Evolutionary conservation across 305 asterid species (phyloP).

Genomic region (Fraxinus dipetala): DNA sequence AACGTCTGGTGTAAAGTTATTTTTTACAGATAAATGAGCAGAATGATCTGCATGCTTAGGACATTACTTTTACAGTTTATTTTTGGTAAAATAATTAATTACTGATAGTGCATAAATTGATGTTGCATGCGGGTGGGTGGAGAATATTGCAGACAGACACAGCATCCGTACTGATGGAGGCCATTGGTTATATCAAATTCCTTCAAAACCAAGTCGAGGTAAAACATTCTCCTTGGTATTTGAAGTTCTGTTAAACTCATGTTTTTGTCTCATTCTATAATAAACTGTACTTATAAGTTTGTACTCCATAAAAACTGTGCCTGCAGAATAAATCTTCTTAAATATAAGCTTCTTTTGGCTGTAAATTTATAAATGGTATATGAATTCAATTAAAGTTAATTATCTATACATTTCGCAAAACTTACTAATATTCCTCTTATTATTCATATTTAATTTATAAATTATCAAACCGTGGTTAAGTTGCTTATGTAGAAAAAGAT

Average conservation of each 20-base stretch:
- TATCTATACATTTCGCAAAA: too few species aligned
- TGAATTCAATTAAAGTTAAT: too few species aligned
- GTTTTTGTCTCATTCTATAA: background rate
- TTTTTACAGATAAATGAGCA: constrained; percentile 21
- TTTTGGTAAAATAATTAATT: background rate
- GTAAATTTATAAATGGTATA: too few species aligned
- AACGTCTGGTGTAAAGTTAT: background rate
- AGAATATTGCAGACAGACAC: constrained; percentile 82
- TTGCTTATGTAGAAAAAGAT: too few species aligned
- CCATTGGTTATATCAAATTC: constrained; percentile 91
- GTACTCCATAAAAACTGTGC: too few species aligned
- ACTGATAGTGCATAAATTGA: background rate
- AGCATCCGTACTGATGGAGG: constrained; percentile 95
- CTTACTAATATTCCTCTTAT: background rate
- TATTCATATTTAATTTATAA: too few species aligned
- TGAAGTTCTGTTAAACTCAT: constrained; percentile 18
- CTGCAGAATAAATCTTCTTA: too few species aligned
- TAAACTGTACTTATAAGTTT: too few species aligned
- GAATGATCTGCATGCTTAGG: constrained; percentile 22
- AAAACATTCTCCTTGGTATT: constrained; percentile 43
- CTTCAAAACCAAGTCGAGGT: constrained; percentile 90
- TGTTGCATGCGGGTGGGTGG: constrained; percentile 16
- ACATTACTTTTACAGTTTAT: background rate
- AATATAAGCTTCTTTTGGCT: too few species aligned
- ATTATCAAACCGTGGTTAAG: too few species aligned